Base-by-base conservation (phyloP, 306 rosid genomes). In the Citrullus colocynthis region DNA sequence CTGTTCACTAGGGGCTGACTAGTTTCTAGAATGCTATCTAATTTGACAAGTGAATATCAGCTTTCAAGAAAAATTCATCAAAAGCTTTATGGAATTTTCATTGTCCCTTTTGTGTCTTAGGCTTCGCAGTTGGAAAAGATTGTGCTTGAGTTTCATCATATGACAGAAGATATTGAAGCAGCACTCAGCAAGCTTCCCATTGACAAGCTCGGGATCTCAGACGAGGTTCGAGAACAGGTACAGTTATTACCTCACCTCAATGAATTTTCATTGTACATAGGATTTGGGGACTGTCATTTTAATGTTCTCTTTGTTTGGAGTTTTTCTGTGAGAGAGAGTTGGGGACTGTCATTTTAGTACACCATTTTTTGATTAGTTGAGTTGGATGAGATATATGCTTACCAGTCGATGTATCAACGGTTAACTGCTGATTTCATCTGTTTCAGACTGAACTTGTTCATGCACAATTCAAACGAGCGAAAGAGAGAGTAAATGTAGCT, bases 191-290 rank as follows among this genome's bases (percentile, higher is more conserved):
- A 79, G 83, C 87, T 92, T 82, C 91, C 89, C n/a, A 91, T 89
- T 21, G 63, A 87, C 70, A 78, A 82, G 56, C 87, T 92, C 57
- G 85, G 88, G 61, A 83, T 89, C 83, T 89, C 94, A 6, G 96
- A 91, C 79, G 99, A 96, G 88, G 98, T 92, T 89, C 88, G 78
- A n/a, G 98, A 96, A 82, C 99, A 96, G 99, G 99, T 92, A 86
- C 24, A 7, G 34, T 78, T 15, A n/a, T 64, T 24, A 44, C 74
- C 74, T n/a, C 12, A 45, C 75, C 76, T 44, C 76, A 6, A 45
- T 7, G 21, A 71, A 71, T 21, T 55, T 45, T 45, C 58, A 12
- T 21, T 71, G 57, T 41, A 12, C 2, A 24, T 71, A 6, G 6
- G n/a, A 9, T 2, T 45, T 71, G 41, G 28, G 28, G 28, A 24